Evolutionary conservation across 495 filamentous ascomycete species (phyloP), one percentile per base, ranked within the genome.

Genomic region (Hypomontagnella monticulosa): DNA sequence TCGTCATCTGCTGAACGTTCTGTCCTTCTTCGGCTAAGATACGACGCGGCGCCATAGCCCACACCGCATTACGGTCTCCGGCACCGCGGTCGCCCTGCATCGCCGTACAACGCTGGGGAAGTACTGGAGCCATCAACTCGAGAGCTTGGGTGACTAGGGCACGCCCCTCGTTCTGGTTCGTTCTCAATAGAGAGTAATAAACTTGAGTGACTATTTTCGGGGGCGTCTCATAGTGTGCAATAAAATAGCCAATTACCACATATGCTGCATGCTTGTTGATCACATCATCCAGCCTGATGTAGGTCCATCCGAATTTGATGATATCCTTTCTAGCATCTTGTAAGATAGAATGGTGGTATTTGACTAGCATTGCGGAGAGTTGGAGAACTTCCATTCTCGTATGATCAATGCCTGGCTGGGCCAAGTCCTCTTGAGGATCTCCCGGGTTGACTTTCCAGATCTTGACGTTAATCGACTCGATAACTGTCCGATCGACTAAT

Each of bases 201-300:
- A 98, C 93, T 71, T 97, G 94, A 12, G 89, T 89, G 2, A 94
- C 93, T 50, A 99, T 97, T 81, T 98, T 98, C 48, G 91, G 84
- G 0, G 96, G 96, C 0, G 96, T 97, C 69, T 99, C 96, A 68
- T 96, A 99, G 64, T 95, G 90, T 0, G 92, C 91, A 63, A 98
- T 97, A 80, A 99, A 99, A 76, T 97, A 98, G 7, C 91, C 93
- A 63, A 98, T 96, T 3, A 98, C 85, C 9, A 97, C 93, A 72
- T 99, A 98, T 5, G 96, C 94, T 15, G 93, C 96, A 74, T 98
- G 93, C 72, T 99, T 99, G 80, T 98, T 98, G 81, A 99, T 97
- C 61, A 96, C 91, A 74, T 99, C 96, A 73, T 99, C 96, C 18
- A 99, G 87, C 14, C 92, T 88, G 57, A 98, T 98, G 72, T 95